Conservation (phyloP, 2,329 filamentous ascomycete species). For the Pseudogymnoascus sp. region DNA sequence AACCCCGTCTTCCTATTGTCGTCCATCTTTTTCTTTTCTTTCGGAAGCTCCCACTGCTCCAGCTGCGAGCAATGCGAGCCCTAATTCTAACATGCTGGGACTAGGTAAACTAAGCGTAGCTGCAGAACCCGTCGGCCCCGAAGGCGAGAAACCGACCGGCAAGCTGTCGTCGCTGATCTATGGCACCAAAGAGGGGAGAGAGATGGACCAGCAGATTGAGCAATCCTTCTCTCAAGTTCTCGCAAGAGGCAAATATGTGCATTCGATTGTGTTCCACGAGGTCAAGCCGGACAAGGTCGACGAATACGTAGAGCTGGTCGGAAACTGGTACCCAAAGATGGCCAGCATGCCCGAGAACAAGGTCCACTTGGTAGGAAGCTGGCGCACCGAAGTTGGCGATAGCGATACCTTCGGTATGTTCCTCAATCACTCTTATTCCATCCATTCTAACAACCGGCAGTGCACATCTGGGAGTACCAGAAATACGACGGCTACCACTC, state of each 20-base stretch:
- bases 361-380: conserved; percentile 93
- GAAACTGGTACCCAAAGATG: conserved; percentile 86
- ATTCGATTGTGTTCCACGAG: conserved; percentile 93
- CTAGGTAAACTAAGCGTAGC: conserved; percentile 53
- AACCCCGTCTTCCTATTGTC: conserved; percentile 33
- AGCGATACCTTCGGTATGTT: conserved; percentile 86
- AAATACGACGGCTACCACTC: conserved; percentile 93
- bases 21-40: conserved; percentile 29
- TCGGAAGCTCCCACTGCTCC: conserved; percentile 33
- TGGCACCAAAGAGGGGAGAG: conserved; percentile 88
- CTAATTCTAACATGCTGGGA: conserved; percentile 32
- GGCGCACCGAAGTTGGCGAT: conserved; percentile 95
- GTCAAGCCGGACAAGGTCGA: conserved; percentile 94
- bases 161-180: conserved; percentile 86
- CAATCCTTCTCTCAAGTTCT: conserved; percentile 92
- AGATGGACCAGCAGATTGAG: conserved; percentile 93
- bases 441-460: conserved; percentile 42
- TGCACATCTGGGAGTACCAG: conserved; percentile 99
- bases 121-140: conserved; percentile 51
- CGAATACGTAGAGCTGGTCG: conserved; percentile 84
- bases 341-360: conserved; percentile 79
- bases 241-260: conserved; percentile 93
- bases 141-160: conserved; percentile 56
- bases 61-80: conserved; percentile 36
- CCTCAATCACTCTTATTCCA: conserved; percentile 2